Conservation (phyloP, 2,329 filamentous ascomycete genomes). For the Diaporthe sp. region DNA sequence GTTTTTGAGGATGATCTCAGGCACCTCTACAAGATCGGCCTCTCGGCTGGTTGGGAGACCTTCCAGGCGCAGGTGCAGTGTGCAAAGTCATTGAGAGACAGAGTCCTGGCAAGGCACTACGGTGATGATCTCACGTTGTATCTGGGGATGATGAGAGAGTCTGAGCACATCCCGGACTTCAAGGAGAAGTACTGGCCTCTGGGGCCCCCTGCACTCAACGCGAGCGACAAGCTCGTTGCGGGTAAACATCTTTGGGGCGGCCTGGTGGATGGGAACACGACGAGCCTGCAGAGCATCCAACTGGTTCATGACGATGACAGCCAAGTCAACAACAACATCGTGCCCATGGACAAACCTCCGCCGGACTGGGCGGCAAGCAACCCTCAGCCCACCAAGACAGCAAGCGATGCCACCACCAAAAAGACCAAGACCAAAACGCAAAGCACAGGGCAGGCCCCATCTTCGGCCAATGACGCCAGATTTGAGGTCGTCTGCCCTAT, state of each 20-base stretch:
- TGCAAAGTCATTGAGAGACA: conserved; percentile 42
- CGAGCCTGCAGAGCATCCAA: conserved; percentile 26
- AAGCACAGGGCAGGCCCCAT: conserved; percentile 4
- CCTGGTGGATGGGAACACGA: conserved; percentile 7
- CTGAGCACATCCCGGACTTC: not conserved
- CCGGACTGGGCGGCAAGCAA: conserved; percentile 7
- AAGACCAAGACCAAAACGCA: conserved; percentile 19
- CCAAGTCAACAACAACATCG: conserved; percentile 45
- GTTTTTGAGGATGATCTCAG: conserved; percentile 42
- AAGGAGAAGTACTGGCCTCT: conserved; percentile 26
- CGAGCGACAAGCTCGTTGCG: not conserved
- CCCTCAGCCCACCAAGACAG: conserved; percentile 42
- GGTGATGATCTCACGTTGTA: conserved; percentile 26
- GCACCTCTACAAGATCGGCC: conserved; percentile 41
- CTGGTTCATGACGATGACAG: conserved; percentile 25
- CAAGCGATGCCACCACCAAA: conserved; percentile 12
- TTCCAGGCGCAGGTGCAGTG: conserved; percentile 47
- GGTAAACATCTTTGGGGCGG: conserved; percentile 8
- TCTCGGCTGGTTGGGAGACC: conserved; percentile 46
- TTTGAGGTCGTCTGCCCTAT: conserved; percentile 32
- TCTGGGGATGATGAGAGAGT: conserved; percentile 24
- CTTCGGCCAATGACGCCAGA: conserved; percentile 2
- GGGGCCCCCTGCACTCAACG: conserved; percentile 17
- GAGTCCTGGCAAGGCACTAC: conserved; percentile 34
- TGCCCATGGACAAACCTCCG: conserved; percentile 38